Base-by-base conservation (phyloP, 2,329 filamentous ascomycete species). In the Alternaria tenuissima region DNA sequence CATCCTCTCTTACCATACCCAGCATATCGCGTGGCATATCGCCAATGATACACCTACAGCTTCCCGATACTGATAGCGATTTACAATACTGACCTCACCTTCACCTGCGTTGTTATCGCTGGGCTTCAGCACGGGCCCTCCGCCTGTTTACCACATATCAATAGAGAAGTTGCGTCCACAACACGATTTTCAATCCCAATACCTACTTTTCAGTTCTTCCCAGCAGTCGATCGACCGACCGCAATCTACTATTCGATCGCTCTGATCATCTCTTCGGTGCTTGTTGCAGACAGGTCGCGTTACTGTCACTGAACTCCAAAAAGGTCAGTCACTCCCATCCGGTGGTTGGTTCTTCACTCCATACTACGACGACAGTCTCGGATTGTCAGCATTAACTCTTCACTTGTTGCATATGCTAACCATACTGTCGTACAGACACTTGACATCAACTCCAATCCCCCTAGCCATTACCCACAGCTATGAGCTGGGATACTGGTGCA, bases 401-500 rank as follows among this genome's bases (percentile, higher is more conserved):
- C 20, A 42, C 6, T 5, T 42, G 14, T 24, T 11, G 7, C 5
- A 16, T 24, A 42, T 18, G 16, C 43, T 47, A 16, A 47, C 28
- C 28, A 16, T 30, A 7, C 24, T 18, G 24, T 30, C 43, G 5
- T 26, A 8, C 18, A 24, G 39, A 24, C 39, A 16, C 32, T 47
- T 8, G 32, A 47, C 16, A 38, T n/a, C 44, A 34, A 48, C 36
- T 26, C 32, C 32, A 26, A 28, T 18, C 18, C 20, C n/a, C 34
- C 28, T 53, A 24, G 48, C 6, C 14, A 42, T 24, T 20, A 28
- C 14, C 36, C 22, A 26, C 46, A 56, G 59, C 55, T 56, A 72
- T 73, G 69, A 66, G 64, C 56, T 70, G 66, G 67, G 57, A 68
- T n/a, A 64, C 62, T 43, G 67, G 60, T 41, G 55, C 55, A 22